Percentiles rank a stretch among this genome's conserved stretches.
Evolutionary conservation across 129 eudicot species (phyloP).

Genomic region (Glebionis coronaria): DNA sequence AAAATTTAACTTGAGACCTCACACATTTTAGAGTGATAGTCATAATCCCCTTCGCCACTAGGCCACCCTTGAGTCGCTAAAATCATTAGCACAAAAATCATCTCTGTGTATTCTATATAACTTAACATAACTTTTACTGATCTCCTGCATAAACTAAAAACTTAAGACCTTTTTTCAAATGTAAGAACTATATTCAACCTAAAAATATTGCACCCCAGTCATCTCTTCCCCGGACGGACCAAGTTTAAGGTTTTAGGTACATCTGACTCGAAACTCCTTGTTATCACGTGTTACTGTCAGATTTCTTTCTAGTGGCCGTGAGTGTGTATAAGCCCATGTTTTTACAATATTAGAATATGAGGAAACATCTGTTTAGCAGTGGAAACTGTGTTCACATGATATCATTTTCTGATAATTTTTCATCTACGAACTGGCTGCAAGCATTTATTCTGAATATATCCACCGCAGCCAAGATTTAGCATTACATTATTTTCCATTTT

Average conservation of each 20-base stretch:
- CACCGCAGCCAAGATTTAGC: conserved; percentile 22
- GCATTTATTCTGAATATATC: conserved; percentile 38
- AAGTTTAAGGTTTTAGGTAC: background rate
- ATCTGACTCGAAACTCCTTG: background rate
- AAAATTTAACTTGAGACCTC: too few relatives aligned
- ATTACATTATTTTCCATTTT: conserved; percentile 22
- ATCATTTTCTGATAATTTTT: conserved; percentile 22
- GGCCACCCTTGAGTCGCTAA: too few relatives aligned
- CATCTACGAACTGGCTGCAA: conserved; percentile 26
- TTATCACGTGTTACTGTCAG: conserved; percentile 4
- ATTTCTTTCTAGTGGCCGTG: conserved; percentile 13
- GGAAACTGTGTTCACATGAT: conserved; percentile 37
- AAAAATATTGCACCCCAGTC: background rate
- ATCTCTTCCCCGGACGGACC: background rate
- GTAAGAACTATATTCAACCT: too few relatives aligned
- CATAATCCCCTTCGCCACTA: too few relatives aligned
- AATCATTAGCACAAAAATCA: too few relatives aligned
- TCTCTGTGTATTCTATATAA: too few relatives aligned
- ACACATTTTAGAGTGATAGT: too few relatives aligned
- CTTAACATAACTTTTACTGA: too few relatives aligned
- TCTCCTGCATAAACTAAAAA: too few relatives aligned
- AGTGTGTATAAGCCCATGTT: conserved; percentile 20
- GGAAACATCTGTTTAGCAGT: conserved; percentile 26
- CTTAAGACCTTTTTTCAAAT: too few relatives aligned
- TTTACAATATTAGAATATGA: conserved; percentile 28